Evolutionary conservation across 2,329 filamentous ascomycete genomes (phyloP), one percentile per base, ranked within the genome.

Genomic region (Fusarium nodosum): DNA sequence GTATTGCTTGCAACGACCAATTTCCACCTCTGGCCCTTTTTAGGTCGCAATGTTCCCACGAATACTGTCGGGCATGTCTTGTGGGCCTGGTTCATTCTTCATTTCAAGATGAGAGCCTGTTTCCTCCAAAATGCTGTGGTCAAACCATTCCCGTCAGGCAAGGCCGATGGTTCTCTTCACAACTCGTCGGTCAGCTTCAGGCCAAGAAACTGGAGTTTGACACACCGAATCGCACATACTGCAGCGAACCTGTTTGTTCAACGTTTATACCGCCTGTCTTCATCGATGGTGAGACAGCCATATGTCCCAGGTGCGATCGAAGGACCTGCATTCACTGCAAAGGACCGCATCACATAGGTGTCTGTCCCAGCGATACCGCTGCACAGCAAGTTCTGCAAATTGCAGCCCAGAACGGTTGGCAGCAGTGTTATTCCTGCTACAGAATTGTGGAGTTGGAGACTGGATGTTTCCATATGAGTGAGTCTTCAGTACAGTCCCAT

Each of bases 401-500:
- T 1, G 85, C 85, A 0, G 52, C 54, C 0, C 60, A 78, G 1
- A 75, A 85, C 3, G 79, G 81, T 1, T 90, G 87, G 87, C 82
- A 85, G 69, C 77, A 80, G 2, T 90, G 87, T 56, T 74, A 68
- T 5, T 46, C 59, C 0, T 90, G 87, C 64, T 64, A 64, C 0
- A 64, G 76, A 0, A 22, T 89, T 15, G 80, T 90, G 0, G 86
- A 88, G 72, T 74, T 87, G 0, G 47, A 74, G 0, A 13, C 46
- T 1, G 87, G 87, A 0, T 89, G 87, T 56, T 80, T 85, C 48
- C 87, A 89, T 56, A 88, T 90, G 5, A 86, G 87, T 88, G 66
- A 72, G 84, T 41, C 10, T 7, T 22, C 12, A 3, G 3, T 41
- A 15, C 0, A 41, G 12, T 15, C 6, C 3, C 3, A 22, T 41